Conservation (phyloP, 768 basidiomycete species). For the Boletus patriciae region DNA sequence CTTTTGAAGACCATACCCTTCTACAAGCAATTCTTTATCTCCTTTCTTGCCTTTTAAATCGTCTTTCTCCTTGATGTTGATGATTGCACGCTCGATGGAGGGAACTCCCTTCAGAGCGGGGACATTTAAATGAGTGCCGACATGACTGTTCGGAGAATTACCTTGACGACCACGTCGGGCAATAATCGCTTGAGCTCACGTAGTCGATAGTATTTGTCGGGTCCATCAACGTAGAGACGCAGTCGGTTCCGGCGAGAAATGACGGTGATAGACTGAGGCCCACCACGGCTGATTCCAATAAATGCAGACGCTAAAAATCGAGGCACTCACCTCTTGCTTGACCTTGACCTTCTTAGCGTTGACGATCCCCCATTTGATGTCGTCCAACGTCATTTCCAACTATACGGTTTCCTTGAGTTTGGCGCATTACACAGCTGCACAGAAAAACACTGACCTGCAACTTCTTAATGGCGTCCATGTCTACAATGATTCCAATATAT, state of each 20-base stretch:
- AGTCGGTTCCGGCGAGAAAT: constrained; percentile 72
- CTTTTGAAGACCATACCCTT: constrained; percentile 94
- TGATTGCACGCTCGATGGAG: constrained; percentile 88
- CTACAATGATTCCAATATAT: constrained; percentile 91
- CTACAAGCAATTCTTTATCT: constrained; percentile 90
- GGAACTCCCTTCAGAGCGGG: constrained; percentile 64
- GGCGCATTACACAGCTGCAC: neutral
- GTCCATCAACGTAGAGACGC: constrained; percentile 75
- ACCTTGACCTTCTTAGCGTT: constrained; percentile 88
- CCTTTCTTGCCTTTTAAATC: constrained; percentile 77
- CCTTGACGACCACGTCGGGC: constrained; percentile 89
- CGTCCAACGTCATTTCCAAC: constrained; percentile 91
- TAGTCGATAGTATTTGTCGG: constrained; percentile 79
- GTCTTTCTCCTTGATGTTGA: constrained; percentile 91
- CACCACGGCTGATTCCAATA: neutral
- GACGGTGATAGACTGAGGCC: constrained; percentile 67
- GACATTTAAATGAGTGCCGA: neutral
- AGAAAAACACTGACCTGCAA: constrained; percentile 61
- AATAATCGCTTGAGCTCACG: constrained; percentile 84
- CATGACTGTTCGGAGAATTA: constrained; percentile 25
- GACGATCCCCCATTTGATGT: constrained; percentile 91
- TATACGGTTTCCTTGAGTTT: constrained; percentile 29
- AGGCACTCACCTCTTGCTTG: constrained; percentile 65
- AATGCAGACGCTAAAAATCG: neutral
- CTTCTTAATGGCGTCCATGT: constrained; percentile 82